Evolutionary conservation across 2,329 filamentous ascomycete species (phyloP).

Genomic region (Aspergillus jensenii): DNA sequence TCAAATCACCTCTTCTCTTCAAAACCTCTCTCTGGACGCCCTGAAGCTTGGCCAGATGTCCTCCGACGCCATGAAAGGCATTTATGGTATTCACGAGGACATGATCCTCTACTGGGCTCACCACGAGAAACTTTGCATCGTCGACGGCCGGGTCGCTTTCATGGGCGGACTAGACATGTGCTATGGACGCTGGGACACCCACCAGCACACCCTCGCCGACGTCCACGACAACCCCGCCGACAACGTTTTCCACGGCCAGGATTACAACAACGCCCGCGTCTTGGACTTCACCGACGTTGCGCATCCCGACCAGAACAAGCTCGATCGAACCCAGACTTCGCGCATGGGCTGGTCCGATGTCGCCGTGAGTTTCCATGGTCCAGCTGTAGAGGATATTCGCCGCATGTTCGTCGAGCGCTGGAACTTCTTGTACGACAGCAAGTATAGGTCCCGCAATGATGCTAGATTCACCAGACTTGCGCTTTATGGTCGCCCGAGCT

Average conservation of each 20-base stretch:
- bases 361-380: slow-evolving; percentile 71
- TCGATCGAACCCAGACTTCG: slow-evolving; percentile 74
- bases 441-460: slow-evolving; percentile 65
- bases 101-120: slow-evolving; percentile 90
- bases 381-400: slow-evolving; percentile 71
- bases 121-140: slow-evolving; percentile 83
- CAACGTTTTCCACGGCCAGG: slow-evolving; percentile 83
- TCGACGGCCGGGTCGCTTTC: slow-evolving; percentile 78
- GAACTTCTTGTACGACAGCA: slow-evolving; percentile 86
- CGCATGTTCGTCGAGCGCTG: slow-evolving; percentile 82
- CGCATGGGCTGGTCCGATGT: slow-evolving; percentile 95
- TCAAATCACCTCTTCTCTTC: slow-evolving; percentile 55
- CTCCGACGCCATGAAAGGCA: slow-evolving; percentile 68
- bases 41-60: slow-evolving; percentile 64
- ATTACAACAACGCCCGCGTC: slow-evolving; percentile 86
- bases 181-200: slow-evolving; percentile 86
- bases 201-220: slow-evolving; percentile 81
- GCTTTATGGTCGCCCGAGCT: slow-evolving; percentile 34
- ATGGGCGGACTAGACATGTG: slow-evolving; percentile 91
- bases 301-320: slow-evolving; percentile 81
- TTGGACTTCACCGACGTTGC: slow-evolving; percentile 77
- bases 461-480: slow-evolving; percentile 47
- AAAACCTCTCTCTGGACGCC: slow-evolving; percentile 56
- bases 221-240: slow-evolving; percentile 75
- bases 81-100: slow-evolving; percentile 80